Base-by-base conservation (phyloP, 306 rosid species). In the Senna siamea region DNA sequence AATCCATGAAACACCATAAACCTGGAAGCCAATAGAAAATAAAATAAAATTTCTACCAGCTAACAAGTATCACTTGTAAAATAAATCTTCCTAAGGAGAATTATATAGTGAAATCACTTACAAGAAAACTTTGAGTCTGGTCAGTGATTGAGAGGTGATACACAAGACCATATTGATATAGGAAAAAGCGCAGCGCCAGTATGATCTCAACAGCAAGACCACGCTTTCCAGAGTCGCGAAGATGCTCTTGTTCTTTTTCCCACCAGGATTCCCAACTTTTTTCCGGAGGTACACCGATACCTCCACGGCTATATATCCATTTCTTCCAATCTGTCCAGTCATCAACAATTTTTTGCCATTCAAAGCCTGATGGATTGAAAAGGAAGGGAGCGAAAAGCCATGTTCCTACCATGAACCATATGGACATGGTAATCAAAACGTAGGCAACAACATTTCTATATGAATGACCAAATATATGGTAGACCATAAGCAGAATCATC, bases 211-310 rank as follows among this genome's bases (percentile, higher is more conserved):
- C 32, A 40, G 75, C 65, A 54, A 80, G 72, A 53, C 98, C 97
- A 9, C 91, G 95, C 66, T 26, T 75, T 67, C 98, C 98, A 0
- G 97, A 79, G 85, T 81, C 30, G 12, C 38, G 86, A 34, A 94
- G 93, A 91, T 91, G 98, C 64, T 85, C 90, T 2, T 88, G 91
- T 58, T 94, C 97, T 47, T 88, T 88, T 75, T 91, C 94, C 98
- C 98, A 91, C 98, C 97, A 94, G 48, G 98, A 94, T 79, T 94
- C 98, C 98, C 98, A 94, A 76, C 98, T 94, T 68, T 67, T 94
- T 11, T 87, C 93, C 0, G 90, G 88, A 53, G 86, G 43, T 44
- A 94, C 97, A 63, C 98, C 98, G 0, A 94, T 94, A 32, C 98
- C 98, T 50, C 98, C 98, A 0, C 80, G 91, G 73, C 84, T 94